Base-by-base conservation (phyloP, 1,284 basidiomycete genomes). In the Rugosomyces carneus region DNA sequence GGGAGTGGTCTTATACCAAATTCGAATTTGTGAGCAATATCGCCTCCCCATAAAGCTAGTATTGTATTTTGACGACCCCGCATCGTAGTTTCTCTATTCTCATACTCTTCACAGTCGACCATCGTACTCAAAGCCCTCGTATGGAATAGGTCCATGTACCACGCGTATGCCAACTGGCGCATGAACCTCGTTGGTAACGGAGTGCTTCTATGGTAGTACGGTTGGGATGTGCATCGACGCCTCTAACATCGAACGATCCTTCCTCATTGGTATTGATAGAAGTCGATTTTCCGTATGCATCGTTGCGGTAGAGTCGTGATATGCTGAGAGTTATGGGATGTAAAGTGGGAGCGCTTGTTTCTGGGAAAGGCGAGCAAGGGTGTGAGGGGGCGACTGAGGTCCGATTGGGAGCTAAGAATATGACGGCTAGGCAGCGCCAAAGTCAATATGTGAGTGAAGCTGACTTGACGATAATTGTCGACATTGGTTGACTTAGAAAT, bases 111-210 rank as follows among this genome's bases (percentile, higher is more conserved):
- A 29, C 43, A 47, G 10, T 52, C 51, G 2, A 36, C 32, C 4
- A 52, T 52, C 21, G 51, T 45, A 10, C 18, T 29, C 32, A 52
- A 31, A 7, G 23, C 27, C 1, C 50, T 44, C 15, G 43, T 32
- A 19, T 50, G 45, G 3, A 37, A 38, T 9, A 42, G 44, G 35
- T 52, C 48, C 24, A 26, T 13, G 39, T 42, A 37, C 48, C 45
- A 52, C 11, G 51, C 47, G 21, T 44, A 48, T 7, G 47, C 43
- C 6, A 52, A 40, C 42, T 50, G 48, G 2, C 35, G 51, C 26
- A 52, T 39, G 16, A 52, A 50, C 1, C 42, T 42, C 4, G 40
- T 37, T 16, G 48, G 50, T 11, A 44, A 40, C n/a, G 18, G 11
- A 7, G 42, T 20, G 24, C n/a, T 15, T 3, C 15, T n/a, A n/a